Percentiles rank a stretch among this genome's conserved stretches.
phyloP scores from a whole-genome alignment of 2,329 filamentous ascomycete species.

The Ceratocystis ficicola region DNA sequence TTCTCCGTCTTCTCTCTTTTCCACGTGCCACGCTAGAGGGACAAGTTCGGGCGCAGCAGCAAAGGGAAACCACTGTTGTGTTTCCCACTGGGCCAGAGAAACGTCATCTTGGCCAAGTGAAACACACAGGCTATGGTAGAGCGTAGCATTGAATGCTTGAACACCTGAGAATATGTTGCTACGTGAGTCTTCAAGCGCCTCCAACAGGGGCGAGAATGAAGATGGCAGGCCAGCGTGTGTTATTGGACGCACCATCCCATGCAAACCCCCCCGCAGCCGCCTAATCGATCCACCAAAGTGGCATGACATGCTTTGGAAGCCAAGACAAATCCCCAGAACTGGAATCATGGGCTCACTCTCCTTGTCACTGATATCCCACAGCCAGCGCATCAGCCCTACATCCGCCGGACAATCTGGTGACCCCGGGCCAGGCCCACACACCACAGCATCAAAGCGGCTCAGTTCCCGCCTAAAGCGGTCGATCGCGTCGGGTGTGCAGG shows the following conservation, averaged over 20 bases:
- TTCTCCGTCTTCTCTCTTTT: constrained; percentile 31
- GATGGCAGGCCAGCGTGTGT: constrained; percentile 34
- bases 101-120: constrained; percentile 41
- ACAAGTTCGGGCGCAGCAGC: constrained; percentile 34
- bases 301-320: constrained; percentile 69
- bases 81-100: constrained; percentile 30
- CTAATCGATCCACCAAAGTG: constrained; percentile 55
- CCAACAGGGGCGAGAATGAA: not conserved
- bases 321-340: constrained; percentile 77
- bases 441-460: constrained; percentile 62
- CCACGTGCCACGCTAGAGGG: constrained; percentile 52
- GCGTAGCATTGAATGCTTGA: constrained; percentile 52
- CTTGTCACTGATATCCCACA: constrained; percentile 46
- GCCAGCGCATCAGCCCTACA: constrained; percentile 64
- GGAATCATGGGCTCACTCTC: constrained; percentile 50
- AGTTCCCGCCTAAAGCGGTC: constrained; percentile 32
- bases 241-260: constrained; percentile 66
- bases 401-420: constrained; percentile 60
- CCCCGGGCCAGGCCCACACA: constrained; percentile 84
- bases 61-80: constrained; percentile 33
- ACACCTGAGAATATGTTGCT: constrained; percentile 55
- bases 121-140: constrained; percentile 58
- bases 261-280: constrained; percentile 58
- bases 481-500: constrained; percentile 30
- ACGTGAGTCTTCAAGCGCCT: constrained; percentile 23